A percentile compares a stretch with the other conserved stretches of the same genome.
phyloP scores from a whole-genome alignment of 2,329 filamentous ascomycete species.

The Zymoseptoria ardabiliae region DNA sequence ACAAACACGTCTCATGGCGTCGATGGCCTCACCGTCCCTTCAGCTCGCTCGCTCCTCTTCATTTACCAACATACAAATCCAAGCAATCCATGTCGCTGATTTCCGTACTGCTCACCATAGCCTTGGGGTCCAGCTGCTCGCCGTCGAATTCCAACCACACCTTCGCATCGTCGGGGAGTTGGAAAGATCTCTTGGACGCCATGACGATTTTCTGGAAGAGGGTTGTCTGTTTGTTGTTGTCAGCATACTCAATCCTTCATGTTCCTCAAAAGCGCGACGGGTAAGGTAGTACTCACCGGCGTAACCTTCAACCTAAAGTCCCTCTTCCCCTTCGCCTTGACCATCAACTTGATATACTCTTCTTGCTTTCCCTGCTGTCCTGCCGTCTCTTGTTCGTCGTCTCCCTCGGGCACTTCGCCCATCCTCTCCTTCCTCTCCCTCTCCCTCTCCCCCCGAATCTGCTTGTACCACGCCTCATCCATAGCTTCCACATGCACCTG shows the following conservation, averaged over 20 bases:
- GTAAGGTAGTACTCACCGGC: slow-evolving; percentile 32
- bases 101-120: slow-evolving; percentile 58
- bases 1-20: too few species aligned
- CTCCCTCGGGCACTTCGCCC: slow-evolving; percentile 7
- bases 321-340: slow-evolving; percentile 45
- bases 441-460: slow-evolving; percentile 44
- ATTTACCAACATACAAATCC: slow-evolving; percentile 60
- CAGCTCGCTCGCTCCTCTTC: slow-evolving; percentile 4
- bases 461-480: slow-evolving; percentile 56
- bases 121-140: slow-evolving; percentile 56
- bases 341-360: slow-evolving; percentile 37
- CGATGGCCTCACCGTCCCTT: too few species aligned
- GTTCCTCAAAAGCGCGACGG: not conserved
- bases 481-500: slow-evolving; percentile 71
- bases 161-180: slow-evolving; percentile 45
- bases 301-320: slow-evolving; percentile 47
- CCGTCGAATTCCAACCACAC: slow-evolving; percentile 69
- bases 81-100: slow-evolving; percentile 68
- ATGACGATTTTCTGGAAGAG: slow-evolving; percentile 55
- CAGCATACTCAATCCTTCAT: not conserved
- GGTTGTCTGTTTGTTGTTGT: slow-evolving; percentile 41
- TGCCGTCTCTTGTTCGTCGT: slow-evolving; percentile 10
- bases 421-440: slow-evolving; percentile 8
- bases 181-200: slow-evolving; percentile 51
- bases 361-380: slow-evolving; percentile 28